Base-by-base conservation (phyloP, 805 yeast genomes). In the Kregervanrija fluxuum region DNA sequence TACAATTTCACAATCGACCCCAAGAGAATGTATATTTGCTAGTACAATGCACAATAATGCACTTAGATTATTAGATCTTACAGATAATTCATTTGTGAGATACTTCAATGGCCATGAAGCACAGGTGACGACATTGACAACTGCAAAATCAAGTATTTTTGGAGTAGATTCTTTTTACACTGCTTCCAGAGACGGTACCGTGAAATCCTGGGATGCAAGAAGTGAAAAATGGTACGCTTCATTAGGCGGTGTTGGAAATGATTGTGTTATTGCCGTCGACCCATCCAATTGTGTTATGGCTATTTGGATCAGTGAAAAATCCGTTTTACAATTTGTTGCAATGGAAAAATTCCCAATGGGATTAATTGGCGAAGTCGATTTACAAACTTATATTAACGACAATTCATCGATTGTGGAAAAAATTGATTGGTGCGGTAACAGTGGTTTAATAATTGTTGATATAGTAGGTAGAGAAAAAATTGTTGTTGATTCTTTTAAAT, bases 41-140 rank as follows among this genome's bases (percentile, higher is more conserved):
- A 85, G 96, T 5, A 88, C 98, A 0, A 77, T 79, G 59, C 81
- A 77, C 41, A 90, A 86, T 50, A 79, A 85, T 56, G 78, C 79
- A 11, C 75, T 93, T 22, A 69, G 98, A 51, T 82, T 84, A 55
- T 68, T 93, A 35, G 79, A 88, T 37, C 68, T 91, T 28, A 80
- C 80, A 47, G 85, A 86, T 45, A 88, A 88, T 55, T 78, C 81
- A 44, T 93, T 82, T 58, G 65, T 89, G 10, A 75, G 96, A 46
- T 91, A 91, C 63, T 93, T 88, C 66, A 73, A 75, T 49, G 98
- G 97, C 1, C 99, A 93, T 61, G 79, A 80, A 41, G 85, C 77
- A 11, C 74, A 79, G 48, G 96, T 93, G 4, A 75, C 77, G 4
- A 74, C 79, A 8, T 62, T 93, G 5, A 10, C 88, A 84, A 39